Percentiles rank a stretch among this genome's conserved stretches.
Conservation (phyloP, 371 early-diverging fungal genomes). For the Paraphysoderma sedebokerense region DNA sequence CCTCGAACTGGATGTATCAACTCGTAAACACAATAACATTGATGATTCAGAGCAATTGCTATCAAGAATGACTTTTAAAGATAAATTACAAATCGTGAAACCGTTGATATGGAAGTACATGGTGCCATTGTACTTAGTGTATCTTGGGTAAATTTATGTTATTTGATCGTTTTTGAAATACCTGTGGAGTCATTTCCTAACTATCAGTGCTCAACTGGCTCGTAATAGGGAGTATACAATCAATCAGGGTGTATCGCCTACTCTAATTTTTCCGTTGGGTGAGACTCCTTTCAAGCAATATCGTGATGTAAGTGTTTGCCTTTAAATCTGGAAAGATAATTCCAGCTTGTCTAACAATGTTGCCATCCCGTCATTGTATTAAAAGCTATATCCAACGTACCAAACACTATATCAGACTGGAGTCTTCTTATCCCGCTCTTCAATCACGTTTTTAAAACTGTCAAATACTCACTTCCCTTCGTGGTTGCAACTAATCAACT, state of each 20-base stretch:
- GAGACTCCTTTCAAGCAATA: conserved; percentile 16
- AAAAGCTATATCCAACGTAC: conserved; percentile 22
- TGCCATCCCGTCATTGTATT: not conserved
- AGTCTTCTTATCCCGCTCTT: conserved; percentile 15
- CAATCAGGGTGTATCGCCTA: conserved; percentile 26
- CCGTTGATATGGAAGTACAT: conserved; percentile 13
- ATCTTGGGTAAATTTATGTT: conserved; percentile 10
- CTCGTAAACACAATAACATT: too few relatives aligned
- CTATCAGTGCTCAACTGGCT: not conserved
- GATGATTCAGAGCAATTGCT: too few relatives aligned
- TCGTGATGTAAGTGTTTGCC: conserved; percentile 9
- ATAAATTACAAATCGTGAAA: conserved; percentile 12
- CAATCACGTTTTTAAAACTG: conserved; percentile 12
- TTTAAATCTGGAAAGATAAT: too few relatives aligned
- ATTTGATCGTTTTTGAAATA: too few relatives aligned
- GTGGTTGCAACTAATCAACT: conserved; percentile 11
- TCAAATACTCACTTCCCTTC: conserved; percentile 13
- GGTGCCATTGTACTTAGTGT: conserved; percentile 21
- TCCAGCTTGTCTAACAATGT: too few relatives aligned
- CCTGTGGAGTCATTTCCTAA: too few relatives aligned
- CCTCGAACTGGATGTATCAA: too few relatives aligned
- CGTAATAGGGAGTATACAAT: conserved; percentile 19
- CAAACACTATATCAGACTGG: conserved; percentile 23
- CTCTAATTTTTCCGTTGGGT: conserved; percentile 16
- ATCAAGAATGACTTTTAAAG: conserved; percentile 12